Conservation (phyloP, 2,329 filamentous ascomycete genomes). For the Saccharata proteae region DNA sequence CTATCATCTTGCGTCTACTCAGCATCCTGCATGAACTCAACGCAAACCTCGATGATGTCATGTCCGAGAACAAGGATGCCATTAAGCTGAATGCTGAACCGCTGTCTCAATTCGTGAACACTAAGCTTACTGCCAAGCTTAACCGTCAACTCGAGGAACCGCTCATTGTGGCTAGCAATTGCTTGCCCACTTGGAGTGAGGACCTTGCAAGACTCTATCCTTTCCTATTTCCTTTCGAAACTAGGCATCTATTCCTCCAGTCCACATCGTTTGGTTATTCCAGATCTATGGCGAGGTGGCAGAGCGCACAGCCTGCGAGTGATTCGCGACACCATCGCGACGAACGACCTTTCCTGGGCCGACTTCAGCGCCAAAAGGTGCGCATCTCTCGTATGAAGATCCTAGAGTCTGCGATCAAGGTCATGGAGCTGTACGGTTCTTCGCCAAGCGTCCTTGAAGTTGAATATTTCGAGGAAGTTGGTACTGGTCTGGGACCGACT, state of each 20-base stretch:
- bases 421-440: conserved; percentile 97
- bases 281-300: conserved; percentile 94
- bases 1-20: conserved; percentile 75
- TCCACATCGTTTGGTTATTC: conserved; percentile 98
- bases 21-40: conserved; percentile 89
- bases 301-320: conserved; percentile 73
- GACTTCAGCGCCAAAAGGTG: conserved; percentile 93
- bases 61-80: conserved; percentile 63
- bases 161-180: conserved; percentile 92
- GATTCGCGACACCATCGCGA: conserved; percentile 71
- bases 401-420: conserved; percentile 90
- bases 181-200: conserved; percentile 89
- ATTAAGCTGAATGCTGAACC: conserved; percentile 68
- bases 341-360: conserved; percentile 80
- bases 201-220: conserved; percentile 88
- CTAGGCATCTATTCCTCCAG: conserved; percentile 88
- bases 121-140: conserved; percentile 92
- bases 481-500: conserved; percentile 87
- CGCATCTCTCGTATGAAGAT: conserved; percentile 91
- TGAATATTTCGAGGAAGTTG: conserved; percentile 97
- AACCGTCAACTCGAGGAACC: conserved; percentile 96
- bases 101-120: conserved; percentile 91
- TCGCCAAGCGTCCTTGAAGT: conserved; percentile 93
- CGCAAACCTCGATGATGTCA: conserved; percentile 80
- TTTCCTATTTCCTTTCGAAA: conserved; percentile 97